Conservation (phyloP, 164 flowering plant species). For the Tetracentron sinense region DNA sequence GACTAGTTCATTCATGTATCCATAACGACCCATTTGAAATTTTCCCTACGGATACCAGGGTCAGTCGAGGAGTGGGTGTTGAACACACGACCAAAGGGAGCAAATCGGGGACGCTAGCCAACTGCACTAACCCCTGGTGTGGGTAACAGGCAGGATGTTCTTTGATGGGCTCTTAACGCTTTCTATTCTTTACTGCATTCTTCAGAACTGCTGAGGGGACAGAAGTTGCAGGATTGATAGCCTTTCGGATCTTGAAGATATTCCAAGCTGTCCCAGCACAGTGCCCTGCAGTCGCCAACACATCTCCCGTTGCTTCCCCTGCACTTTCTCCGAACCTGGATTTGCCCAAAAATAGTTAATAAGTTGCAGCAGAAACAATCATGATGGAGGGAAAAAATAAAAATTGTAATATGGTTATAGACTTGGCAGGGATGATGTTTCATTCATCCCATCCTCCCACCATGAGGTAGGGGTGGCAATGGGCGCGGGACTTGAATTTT, state of each 20-base stretch:
- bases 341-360: background rate
- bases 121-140: no score
- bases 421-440: no score
- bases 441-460: no score
- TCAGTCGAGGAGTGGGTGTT: no score
- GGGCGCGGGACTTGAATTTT: no score
- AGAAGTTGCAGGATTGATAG: slow-evolving; percentile 58
- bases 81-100: no score
- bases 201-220: slow-evolving; percentile 39
- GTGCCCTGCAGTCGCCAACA: slow-evolving; percentile 81
- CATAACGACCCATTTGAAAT: no score
- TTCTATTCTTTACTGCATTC: slow-evolving; percentile 35
- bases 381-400: background rate
- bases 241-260: slow-evolving; percentile 70
- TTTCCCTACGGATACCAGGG: no score
- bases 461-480: no score
- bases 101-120: no score
- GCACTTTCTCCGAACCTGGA: slow-evolving; percentile 77
- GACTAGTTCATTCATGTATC: no score
- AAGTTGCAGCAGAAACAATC: background rate
- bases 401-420: background rate
- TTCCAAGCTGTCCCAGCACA: slow-evolving; percentile 73
- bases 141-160: no score
- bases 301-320: slow-evolving; percentile 78
- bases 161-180: background rate